Base-by-base conservation (phyloP, 2,329 filamentous ascomycete species). In the Penicillium sp. region DNA sequence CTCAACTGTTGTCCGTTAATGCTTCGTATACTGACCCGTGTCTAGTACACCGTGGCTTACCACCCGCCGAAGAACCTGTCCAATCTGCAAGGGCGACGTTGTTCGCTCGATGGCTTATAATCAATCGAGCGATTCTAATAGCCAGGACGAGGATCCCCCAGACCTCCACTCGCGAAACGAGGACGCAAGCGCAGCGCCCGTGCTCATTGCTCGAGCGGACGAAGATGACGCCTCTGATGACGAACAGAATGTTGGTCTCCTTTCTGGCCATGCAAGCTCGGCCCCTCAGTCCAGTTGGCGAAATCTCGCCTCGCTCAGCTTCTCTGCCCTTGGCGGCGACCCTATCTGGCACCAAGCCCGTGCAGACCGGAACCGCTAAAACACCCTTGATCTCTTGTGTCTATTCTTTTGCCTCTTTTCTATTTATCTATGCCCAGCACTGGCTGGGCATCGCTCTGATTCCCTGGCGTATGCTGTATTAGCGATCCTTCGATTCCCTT, bases 41-140 rank as follows among this genome's bases (percentile, higher is more conserved):
- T 37, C 28, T 64, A 96, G 92, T 73, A 98, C 95, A 4, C 95
- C 95, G 1, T 99, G 95, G 95, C 82, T 99, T 54, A 97, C 94
- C 0, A 98, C 93, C 15, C 88, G 94, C 51, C 90, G 95, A 64
- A 89, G 95, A 63, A 99, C 95, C n/a, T 99, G 95, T 70, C 95
- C 95, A 0, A 98, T 99, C 61, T 99, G 95, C 81, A 99, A 99
- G 80, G 92, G 93, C 51, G 95, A 99, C 73, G 95, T 99, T 38
- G 94, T 99, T 15, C 76, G 79, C 45, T 81, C 79, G 1, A 71
- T 92, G 64, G 84, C 87, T 17, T 82, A 80, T 35, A 65, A 63
- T n/a, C 66, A 68, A 20, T 45, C 63, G 15, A 51, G 59, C 34
- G 68, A 69, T 43, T 37, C 59, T n/a, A 64, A 51, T 45, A 60